phyloP scores from a whole-genome alignment of 768 basidiomycete genomes.

The Lentinus tigrinus region DNA sequence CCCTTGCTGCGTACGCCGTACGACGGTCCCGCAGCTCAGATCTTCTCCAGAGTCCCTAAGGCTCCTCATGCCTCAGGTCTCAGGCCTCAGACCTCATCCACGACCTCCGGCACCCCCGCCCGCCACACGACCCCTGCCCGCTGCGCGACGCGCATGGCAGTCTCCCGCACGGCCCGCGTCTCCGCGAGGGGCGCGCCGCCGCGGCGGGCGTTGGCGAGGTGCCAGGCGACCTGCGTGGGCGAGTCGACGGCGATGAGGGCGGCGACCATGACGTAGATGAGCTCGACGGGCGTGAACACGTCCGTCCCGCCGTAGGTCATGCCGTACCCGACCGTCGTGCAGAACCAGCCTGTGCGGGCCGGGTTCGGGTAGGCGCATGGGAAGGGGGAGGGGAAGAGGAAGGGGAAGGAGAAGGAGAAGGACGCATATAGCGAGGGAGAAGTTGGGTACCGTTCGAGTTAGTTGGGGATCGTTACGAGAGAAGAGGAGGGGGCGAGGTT shows the following conservation, averaged over 20 bases:
- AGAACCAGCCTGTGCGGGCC: constrained; percentile 47
- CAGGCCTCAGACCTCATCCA: background rate
- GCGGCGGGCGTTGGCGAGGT: constrained; percentile 54
- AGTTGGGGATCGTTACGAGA: too few species aligned
- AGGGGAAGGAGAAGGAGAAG: background rate
- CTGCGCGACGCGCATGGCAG: constrained; percentile 51
- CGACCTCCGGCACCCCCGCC: constrained; percentile 47
- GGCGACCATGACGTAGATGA: constrained; percentile 60
- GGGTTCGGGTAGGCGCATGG: background rate
- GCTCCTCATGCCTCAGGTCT: too few species aligned
- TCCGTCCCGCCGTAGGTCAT: constrained; percentile 49
- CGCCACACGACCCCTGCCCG: constrained; percentile 53
- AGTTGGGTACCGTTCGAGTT: too few species aligned
- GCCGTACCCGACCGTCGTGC: constrained; percentile 55
- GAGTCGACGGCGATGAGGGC: constrained; percentile 61
- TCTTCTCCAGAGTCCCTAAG: too few species aligned
- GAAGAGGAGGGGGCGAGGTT: background rate
- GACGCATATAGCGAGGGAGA: too few species aligned
- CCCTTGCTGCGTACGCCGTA: too few species aligned
- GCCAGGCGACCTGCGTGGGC: constrained; percentile 66
- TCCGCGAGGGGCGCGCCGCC: constrained; percentile 55
- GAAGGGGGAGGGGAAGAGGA: background rate
- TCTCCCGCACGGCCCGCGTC: constrained; percentile 50
- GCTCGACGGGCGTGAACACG: constrained; percentile 49
- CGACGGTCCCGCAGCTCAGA: too few species aligned